Percentiles rank a stretch among this genome's conserved stretches.
phyloP scores from a whole-genome alignment of 768 basidiomycete genomes.

The Neoboletus brunneissimus region DNA sequence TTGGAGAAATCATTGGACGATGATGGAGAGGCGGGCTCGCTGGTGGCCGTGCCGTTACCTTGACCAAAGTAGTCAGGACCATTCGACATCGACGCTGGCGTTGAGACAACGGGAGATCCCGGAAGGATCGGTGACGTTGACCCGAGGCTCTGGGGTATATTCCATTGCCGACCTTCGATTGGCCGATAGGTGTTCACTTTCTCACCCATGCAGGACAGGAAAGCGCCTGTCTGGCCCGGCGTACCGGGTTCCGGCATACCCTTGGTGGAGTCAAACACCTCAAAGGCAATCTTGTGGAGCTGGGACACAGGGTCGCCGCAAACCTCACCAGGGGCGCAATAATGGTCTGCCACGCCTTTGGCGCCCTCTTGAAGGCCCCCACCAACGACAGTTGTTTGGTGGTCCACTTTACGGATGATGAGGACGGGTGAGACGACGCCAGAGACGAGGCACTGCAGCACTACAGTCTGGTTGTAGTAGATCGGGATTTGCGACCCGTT shows the following conservation, averaged over 20 bases:
- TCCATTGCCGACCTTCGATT: constrained; percentile 81
- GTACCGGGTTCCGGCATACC: constrained; percentile 72
- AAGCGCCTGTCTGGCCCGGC: constrained; percentile 75
- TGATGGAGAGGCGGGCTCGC: constrained; percentile 66
- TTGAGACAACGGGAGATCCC: constrained; percentile 66
- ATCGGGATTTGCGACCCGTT: constrained; percentile 86
- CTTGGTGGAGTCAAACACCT: constrained; percentile 75
- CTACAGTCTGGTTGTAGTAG: constrained; percentile 96
- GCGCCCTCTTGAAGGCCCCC: constrained; percentile 87
- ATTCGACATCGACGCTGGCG: constrained; percentile 50
- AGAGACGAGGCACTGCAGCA: constrained; percentile 90
- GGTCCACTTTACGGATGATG: constrained; percentile 92
- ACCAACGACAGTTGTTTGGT: constrained; percentile 85
- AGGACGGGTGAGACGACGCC: constrained; percentile 92
- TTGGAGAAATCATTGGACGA: constrained; percentile 68
- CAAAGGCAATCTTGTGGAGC: constrained; percentile 92
- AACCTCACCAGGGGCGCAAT: constrained; percentile 79
- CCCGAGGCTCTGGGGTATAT: constrained; percentile 41
- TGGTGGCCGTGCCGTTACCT: constrained; percentile 43
- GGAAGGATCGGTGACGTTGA: constrained; percentile 61
- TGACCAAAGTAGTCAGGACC: constrained; percentile 65
- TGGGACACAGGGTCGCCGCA: constrained; percentile 95
- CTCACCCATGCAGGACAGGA: constrained; percentile 89
- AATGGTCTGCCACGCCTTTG: constrained; percentile 81
- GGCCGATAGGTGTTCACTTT: constrained; percentile 90